These are phyloP conservation scores for Hirsutella thompsonii DNA, from an alignment of 2,329 filamentous ascomycete genomes.

Conservation along the genomic window DNA sequence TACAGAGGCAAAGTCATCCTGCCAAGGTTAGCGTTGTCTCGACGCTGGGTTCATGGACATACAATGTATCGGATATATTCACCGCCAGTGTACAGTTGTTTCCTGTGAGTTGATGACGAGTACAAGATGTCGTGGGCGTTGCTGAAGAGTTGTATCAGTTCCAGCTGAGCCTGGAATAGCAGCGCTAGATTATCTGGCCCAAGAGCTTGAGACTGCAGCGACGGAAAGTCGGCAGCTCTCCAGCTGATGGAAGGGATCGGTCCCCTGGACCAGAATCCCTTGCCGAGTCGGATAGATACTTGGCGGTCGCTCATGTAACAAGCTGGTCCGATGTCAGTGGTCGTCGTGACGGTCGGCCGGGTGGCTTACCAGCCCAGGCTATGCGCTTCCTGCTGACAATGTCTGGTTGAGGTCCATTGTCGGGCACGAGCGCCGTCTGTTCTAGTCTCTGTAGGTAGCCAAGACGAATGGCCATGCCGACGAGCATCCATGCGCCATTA, in stretches of 20 bases:
- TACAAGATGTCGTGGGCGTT: constrained; percentile 66
- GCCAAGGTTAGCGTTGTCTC: not conserved
- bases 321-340: constrained; percentile 14
- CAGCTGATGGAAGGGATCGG: constrained; percentile 54
- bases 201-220: constrained; percentile 42
- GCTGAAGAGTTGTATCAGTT: constrained; percentile 58
- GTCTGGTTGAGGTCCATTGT: constrained; percentile 43
- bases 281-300: constrained; percentile 58
- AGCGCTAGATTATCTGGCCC: constrained; percentile 55
- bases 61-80: constrained; percentile 61
- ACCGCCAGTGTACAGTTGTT: constrained; percentile 56
- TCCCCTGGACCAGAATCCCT: constrained; percentile 62
- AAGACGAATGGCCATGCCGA: constrained; percentile 55
- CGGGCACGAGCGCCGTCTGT: constrained; percentile 51
- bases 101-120: constrained; percentile 55
- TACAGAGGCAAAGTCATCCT: constrained; percentile 55
- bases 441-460: constrained; percentile 61
- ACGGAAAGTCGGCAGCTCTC: constrained; percentile 54
- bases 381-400: constrained; percentile 50
- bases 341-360: not conserved
- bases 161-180: constrained; percentile 58
- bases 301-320: constrained; percentile 56
- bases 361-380: constrained; percentile 45
- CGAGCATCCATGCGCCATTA: constrained; percentile 65
- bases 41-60: constrained; percentile 2